Evolutionary conservation across 1,284 basidiomycete species (phyloP).

Genomic region (Boletellus deceptivus): DNA sequence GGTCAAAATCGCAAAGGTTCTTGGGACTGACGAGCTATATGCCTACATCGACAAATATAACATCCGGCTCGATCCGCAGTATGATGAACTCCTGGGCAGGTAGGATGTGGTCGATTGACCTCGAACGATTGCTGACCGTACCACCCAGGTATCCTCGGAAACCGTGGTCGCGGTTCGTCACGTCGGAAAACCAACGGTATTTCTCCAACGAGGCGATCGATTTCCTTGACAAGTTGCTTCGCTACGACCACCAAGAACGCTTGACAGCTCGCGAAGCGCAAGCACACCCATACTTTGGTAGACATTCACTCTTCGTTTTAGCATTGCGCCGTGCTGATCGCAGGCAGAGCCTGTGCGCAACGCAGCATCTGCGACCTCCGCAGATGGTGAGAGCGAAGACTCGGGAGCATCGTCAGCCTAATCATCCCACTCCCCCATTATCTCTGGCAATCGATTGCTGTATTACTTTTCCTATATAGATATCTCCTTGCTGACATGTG

Average conservation of each 20-base stretch:
- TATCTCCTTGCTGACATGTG: conserved; percentile 22
- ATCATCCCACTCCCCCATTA: conserved; percentile 30
- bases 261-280: conserved; percentile 92
- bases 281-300: conserved; percentile 87
- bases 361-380: conserved; percentile 40
- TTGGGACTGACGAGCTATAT: conserved; percentile 95
- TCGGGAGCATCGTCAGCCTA: conserved; percentile 58
- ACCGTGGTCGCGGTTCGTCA: conserved; percentile 92
- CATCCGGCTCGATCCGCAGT: conserved; percentile 88
- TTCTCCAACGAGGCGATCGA: conserved; percentile 99
- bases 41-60: conserved; percentile 91
- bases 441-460: conserved; percentile 28
- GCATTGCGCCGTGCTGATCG: conserved; percentile 18
- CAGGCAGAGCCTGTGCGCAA: conserved; percentile 59
- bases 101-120: conserved; percentile 19
- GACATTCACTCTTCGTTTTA: conserved; percentile 17
- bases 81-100: conserved; percentile 87
- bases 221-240: conserved; percentile 92
- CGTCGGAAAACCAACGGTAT: conserved; percentile 93
- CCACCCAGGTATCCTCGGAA: conserved; percentile 79
- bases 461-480: conserved; percentile 36
- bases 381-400: conserved; percentile 72
- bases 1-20: conserved; percentile 97
- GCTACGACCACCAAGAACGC: conserved; percentile 96
- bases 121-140: conserved; percentile 1